Conservation (phyloP, 495 filamentous ascomycete species). For the Viridothelium virens region DNA sequence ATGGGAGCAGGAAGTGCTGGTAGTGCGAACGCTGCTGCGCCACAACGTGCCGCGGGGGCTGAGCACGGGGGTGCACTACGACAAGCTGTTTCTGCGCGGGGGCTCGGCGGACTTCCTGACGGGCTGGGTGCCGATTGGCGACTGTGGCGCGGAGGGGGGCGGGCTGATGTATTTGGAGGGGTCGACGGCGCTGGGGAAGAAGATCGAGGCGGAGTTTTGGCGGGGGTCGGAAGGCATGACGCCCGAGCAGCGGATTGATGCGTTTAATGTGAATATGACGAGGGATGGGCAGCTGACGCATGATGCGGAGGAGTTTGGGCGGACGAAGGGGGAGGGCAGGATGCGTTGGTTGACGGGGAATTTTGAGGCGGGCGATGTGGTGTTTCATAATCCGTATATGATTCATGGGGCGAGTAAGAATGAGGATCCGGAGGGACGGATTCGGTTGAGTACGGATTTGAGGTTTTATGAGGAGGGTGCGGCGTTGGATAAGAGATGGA, state of each 20-base stretch:
- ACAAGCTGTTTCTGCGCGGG: conserved; percentile 26
- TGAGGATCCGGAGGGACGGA: conserved; percentile 47
- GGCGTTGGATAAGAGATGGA: conserved; percentile 16
- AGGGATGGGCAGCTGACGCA: conserved; percentile 24
- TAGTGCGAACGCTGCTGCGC: conserved; percentile 24
- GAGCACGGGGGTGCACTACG: conserved; percentile 27
- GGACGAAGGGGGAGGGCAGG: conserved; percentile 32
- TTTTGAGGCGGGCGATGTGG: conserved; percentile 56
- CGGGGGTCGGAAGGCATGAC: conserved; percentile 20
- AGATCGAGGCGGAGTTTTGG: conserved; percentile 26
- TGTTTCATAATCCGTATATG: conserved; percentile 51
- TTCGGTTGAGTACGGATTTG: conserved; percentile 51
- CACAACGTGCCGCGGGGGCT: conserved; percentile 28
- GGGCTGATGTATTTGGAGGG: conserved; percentile 26
- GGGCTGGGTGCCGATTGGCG: conserved; percentile 30
- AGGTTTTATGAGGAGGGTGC: conserved; percentile 38
- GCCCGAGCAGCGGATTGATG: conserved; percentile 22
- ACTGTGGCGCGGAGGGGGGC: conserved; percentile 22
- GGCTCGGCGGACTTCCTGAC: conserved; percentile 27
- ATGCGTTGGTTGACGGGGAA: conserved; percentile 48
- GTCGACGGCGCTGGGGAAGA: conserved; percentile 18
- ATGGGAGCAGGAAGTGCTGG: conserved; percentile 26
- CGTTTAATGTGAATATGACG: conserved; percentile 28
- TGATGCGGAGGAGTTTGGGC: conserved; percentile 17
- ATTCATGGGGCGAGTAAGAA: conserved; percentile 52